phyloP scores from a whole-genome alignment of 2,329 filamentous ascomycete species.

The Chrysoporthe deuterocubensis region DNA sequence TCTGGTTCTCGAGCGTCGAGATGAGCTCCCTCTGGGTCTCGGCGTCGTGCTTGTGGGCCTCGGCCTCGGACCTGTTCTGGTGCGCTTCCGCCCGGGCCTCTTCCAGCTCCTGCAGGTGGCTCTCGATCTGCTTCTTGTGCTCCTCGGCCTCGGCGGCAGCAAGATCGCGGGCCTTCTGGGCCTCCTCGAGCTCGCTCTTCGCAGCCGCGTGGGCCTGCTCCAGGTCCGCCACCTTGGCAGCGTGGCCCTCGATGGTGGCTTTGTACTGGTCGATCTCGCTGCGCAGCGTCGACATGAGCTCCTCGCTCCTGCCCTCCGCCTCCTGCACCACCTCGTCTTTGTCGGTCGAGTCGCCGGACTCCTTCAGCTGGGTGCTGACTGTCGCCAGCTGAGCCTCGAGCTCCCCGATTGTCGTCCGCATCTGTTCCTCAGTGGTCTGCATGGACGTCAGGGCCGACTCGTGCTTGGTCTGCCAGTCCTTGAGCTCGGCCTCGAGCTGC shows the following conservation, averaged over 20 bases:
- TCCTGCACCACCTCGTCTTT: constrained; percentile 48
- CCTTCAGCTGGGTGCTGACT: constrained; percentile 22
- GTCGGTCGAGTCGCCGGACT: constrained; percentile 24
- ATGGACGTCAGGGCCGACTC: constrained; percentile 70
- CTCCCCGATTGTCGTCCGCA: constrained; percentile 72
- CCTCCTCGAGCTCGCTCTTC: constrained; percentile 69
- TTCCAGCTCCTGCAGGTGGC: constrained; percentile 64
- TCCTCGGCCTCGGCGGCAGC: constrained; percentile 48
- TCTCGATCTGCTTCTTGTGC: constrained; percentile 39
- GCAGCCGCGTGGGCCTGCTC: constrained; percentile 72
- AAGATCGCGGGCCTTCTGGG: constrained; percentile 62
- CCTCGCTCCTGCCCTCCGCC: constrained; percentile 59
- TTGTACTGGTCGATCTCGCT: constrained; percentile 83
- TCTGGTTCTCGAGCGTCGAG: constrained; percentile 60
- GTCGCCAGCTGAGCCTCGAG: constrained; percentile 61
- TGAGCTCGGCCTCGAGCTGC: constrained; percentile 72
- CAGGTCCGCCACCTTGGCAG: constrained; percentile 71
- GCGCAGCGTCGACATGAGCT: constrained; percentile 65
- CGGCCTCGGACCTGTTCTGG: constrained; percentile 49
- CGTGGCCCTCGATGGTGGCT: constrained; percentile 69
- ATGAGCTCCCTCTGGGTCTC: constrained; percentile 45
- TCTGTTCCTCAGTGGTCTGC: constrained; percentile 71
- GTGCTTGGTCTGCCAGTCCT: constrained; percentile 78
- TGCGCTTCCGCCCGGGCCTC: constrained; percentile 66
- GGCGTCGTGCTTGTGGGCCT: constrained; percentile 43